Base-by-base conservation (phyloP, 2,329 filamentous ascomycete genomes). In the Epicoccum nigrum region DNA sequence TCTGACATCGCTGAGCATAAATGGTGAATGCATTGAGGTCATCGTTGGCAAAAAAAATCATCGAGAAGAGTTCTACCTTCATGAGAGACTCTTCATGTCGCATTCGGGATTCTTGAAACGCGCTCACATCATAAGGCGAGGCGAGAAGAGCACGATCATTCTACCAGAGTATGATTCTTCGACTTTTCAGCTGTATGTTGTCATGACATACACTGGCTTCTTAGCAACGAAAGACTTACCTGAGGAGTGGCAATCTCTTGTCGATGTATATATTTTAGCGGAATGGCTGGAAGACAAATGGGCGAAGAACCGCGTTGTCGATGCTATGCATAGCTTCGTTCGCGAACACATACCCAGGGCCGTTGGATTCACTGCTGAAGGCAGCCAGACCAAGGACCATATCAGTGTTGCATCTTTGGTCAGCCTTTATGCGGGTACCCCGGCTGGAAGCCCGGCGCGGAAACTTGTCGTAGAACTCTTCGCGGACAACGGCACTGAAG, bases 261-360 rank as follows among this genome's bases (percentile, higher is more conserved):
- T 38, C 15, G 15, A 44, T 8, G 17, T 50, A n/a, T 50, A 50
- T 27, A 13, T 50, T 9, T 5, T 45, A 15, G 32, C 39, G 3
- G 40, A 50, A 13, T 39, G 20, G 7, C 33, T 50, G 4, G 19
- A 39, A 28, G 47, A 45, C 11, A 4, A 7, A 3, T 21, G 20
- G 27, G 33, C 47, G 15, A 44, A 40, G 27, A 35, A 44, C n/a
- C 31, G 7, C 13, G 21, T 35, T 4, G 8, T 39, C n/a, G 34
- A 46, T 19, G 43, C 43, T 4, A 39, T 39, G 27, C 34, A 46
- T 4, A 32, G 20, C 19, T 46, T 32, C 9, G 5, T 32, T 2
- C 13, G n/a, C 8, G 17, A 33, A 17, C 17, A 39, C 3, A 4
- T 33, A 19, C 28, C 17, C 5, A 39, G 17, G 3, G 25, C 4